Percentiles rank a stretch among this genome's conserved stretches.
Evolutionary conservation across 192 early-diverging fungal genomes (phyloP).

Genomic region (Backusella australiensis): DNA sequence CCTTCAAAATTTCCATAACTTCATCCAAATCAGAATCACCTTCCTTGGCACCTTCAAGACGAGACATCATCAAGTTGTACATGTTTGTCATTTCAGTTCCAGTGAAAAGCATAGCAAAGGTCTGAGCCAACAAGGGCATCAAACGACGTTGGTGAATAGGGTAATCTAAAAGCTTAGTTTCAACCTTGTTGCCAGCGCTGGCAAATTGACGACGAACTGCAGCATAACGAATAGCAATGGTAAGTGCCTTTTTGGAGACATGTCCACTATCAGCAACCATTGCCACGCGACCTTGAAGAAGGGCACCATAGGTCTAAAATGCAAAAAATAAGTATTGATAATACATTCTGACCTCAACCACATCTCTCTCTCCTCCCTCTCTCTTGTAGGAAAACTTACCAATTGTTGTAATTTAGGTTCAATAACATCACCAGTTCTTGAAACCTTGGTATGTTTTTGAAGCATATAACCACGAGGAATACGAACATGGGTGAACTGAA

Average conservation of each 20-base stretch:
- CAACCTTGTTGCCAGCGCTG: slow-evolving; percentile 56
- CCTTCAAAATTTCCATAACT: slow-evolving; percentile 80
- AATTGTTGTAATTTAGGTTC: slow-evolving; percentile 84
- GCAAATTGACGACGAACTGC: slow-evolving; percentile 89
- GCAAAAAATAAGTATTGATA: background rate
- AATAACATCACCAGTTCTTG: slow-evolving; percentile 70
- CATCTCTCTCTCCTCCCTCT: background rate
- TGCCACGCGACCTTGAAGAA: slow-evolving; percentile 80
- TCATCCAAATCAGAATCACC: slow-evolving; percentile 58
- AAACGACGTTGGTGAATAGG: slow-evolving; percentile 93
- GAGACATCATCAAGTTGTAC: slow-evolving; percentile 77
- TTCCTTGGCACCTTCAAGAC: slow-evolving; percentile 63
- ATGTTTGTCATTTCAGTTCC: slow-evolving; percentile 77
- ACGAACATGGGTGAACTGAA: slow-evolving; percentile 90
- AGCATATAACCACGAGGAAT: slow-evolving; percentile 89
- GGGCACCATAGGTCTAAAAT: slow-evolving; percentile 72
- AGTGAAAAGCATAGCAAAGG: slow-evolving; percentile 89
- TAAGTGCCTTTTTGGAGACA: slow-evolving; percentile 85
- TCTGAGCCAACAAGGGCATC: slow-evolving; percentile 87
- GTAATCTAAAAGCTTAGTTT: slow-evolving; percentile 92
- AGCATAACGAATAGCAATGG: slow-evolving; percentile 90
- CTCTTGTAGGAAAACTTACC: slow-evolving; percentile 4
- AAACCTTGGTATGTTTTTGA: slow-evolving; percentile 91
- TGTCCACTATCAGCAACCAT: slow-evolving; percentile 86
- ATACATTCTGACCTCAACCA: background rate